Evolutionary conservation across 2,329 filamentous ascomycete genomes (phyloP), one percentile per base, ranked within the genome.

Genomic region (Colletotrichum ledebouriae): DNA sequence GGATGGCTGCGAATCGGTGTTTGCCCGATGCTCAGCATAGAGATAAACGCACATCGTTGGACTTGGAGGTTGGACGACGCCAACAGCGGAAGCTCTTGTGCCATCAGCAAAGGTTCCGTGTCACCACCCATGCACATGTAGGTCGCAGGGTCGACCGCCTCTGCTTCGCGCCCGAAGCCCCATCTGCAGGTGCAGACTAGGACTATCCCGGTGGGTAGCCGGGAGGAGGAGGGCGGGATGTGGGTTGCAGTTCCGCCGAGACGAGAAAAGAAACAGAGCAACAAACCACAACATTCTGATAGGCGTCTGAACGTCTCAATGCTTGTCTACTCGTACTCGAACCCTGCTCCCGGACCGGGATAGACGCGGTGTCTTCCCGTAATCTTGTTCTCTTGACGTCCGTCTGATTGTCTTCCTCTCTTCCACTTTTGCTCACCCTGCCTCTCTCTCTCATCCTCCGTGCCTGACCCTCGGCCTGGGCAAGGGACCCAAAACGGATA

Each of bases 111-210:
- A 39, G 29, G n/a, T 34, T 44, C 57, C 34, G 10, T 53, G 13
- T 11, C 57, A 33, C 11, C 57, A 33, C 33, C 49, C 57, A 46
- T 62, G 47, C 42, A 47, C 57, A 46, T 62, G 47, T 49, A 47
- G 29, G 52, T 6, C n/a, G 13, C 9, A 58, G 41, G 20, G 39
- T 29, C 29, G 17, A 17, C 17, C 17, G 44, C 34, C 17, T 55
- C 20, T 41, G 52, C 52, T 6, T 44, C 34, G 33, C 25, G 42
- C 50, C 39, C 52, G 37, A n/a, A 49, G 59, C 20, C 25, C 52
- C 15, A n/a, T 58, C 59, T 67, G 59, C 60, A 57, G 25, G 42
- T 52, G 52, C 59, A 22, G 44, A 52, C 46, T 44, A 41, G 57
- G 42, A 55, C 17, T 56, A 60, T 37, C 59, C 59, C 52, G 44